Conservation (phyloP, 495 filamentous ascomycete species). For the Beverwykella pulmonaria region DNA sequence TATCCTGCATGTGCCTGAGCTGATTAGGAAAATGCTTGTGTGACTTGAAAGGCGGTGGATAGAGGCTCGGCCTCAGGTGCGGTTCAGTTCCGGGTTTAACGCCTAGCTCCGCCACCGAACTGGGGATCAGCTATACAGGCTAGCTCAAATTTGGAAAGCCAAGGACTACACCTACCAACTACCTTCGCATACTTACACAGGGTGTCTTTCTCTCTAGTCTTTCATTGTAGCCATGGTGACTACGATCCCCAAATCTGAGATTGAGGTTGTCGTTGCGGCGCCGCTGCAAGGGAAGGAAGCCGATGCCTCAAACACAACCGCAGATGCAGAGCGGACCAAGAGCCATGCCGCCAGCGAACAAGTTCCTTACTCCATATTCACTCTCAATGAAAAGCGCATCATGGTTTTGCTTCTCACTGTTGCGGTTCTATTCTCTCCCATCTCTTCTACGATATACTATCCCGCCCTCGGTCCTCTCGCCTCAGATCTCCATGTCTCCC, state of each 20-base stretch:
- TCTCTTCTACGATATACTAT: constrained; percentile 83
- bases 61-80: background rate
- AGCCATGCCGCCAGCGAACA: background rate
- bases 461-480: constrained; percentile 66
- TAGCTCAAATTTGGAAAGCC: too few species aligned
- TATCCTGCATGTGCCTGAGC: background rate
- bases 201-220: background rate
- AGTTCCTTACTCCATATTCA: constrained; percentile 54
- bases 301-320: background rate
- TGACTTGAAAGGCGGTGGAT: background rate
- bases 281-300: background rate
- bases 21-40: background rate
- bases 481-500: constrained; percentile 57
- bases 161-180: background rate
- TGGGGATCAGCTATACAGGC: background rate
- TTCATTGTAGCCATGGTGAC: background rate
- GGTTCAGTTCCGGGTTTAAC: background rate
- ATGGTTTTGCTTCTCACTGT: constrained; percentile 66
- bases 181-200: background rate
- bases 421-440: constrained; percentile 69
- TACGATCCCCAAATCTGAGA: background rate
- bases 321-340: background rate
- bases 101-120: background rate
- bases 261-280: background rate
- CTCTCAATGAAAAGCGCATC: constrained; percentile 57